Evolutionary conservation across 2,329 filamentous ascomycete species (phyloP).

Genomic region (Onygenales sp.): DNA sequence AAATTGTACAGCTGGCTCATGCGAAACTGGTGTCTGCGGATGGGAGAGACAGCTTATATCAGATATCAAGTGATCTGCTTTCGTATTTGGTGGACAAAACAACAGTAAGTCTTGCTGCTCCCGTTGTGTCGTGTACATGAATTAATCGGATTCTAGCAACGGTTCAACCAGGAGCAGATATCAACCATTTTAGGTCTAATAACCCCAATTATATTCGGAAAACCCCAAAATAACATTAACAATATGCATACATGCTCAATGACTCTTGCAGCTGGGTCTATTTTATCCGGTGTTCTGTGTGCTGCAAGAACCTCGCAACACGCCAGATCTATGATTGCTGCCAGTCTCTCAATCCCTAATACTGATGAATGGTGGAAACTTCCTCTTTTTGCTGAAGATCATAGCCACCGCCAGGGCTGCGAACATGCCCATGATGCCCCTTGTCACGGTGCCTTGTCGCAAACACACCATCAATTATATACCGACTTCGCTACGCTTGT

Average conservation of each 20-base stretch:
- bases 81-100: slow-evolving; percentile 26
- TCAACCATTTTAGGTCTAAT: not conserved
- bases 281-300: not conserved
- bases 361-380: not conserved
- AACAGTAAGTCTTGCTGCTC: slow-evolving; percentile 22
- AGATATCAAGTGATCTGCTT: slow-evolving; percentile 16
- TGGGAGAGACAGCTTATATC: slow-evolving; percentile 13
- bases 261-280: not conserved
- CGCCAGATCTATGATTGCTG: not conserved
- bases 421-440: not conserved
- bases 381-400: not conserved
- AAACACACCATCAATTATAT: not conserved
- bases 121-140: not conserved
- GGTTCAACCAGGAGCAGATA: slow-evolving; percentile 1
- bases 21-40: slow-evolving; percentile 19
- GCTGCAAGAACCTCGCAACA: not conserved
- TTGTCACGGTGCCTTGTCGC: not conserved
- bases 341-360: not conserved
- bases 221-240: not conserved
- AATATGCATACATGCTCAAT: not conserved
- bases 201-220: not conserved
- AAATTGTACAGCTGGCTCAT: slow-evolving; percentile 18
- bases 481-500: not conserved
- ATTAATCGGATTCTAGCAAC: slow-evolving; percentile 9
- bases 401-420: not conserved